Base-by-base conservation (phyloP, 2,329 filamentous ascomycete species). In the Didymella segeticola region DNA sequence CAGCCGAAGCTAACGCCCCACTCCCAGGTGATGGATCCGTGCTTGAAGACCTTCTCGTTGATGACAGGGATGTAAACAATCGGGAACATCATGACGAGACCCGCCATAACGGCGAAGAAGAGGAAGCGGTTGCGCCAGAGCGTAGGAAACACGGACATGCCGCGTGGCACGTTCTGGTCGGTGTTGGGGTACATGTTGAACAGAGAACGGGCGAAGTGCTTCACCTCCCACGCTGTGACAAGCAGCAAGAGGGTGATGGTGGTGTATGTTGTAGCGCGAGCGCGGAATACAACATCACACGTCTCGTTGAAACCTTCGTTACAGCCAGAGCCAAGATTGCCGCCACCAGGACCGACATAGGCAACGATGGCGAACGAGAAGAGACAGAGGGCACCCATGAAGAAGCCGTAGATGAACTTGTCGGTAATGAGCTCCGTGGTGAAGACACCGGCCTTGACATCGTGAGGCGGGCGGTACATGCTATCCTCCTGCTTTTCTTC, bases 191-290 rank as follows among this genome's bases (percentile, higher is more conserved):
- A 75, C 62, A 80, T 74, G 62, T 79, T 78, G 68, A 79, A 80
- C 4, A 79, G 64, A 7, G 70, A 72, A 37, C 75, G 73, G 12
- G 74, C 70, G 29, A 79, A 76, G 53, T 79, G 76, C 58, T 79
- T 79, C 52, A 79, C 77, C 62, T 80, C 77, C 77, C 77, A 79
- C 2, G 78, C 78, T n/a, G 77, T 79, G 59, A 79, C 69, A 19
- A 78, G 76, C 9, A 79, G 71, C 0, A 79, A 64, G 4, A 77
- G 72, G 0, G 78, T 79, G 11, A 80, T 75, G 17, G 76, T 77
- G 0, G 73, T 70, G 66, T 78, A 80, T 0, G 77, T 77, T 0
- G 78, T 79, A 1, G 75, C 77, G 17, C 78, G 72, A 5, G 77
- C 77, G 17, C 77, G 76, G 65, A 77, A 80, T 0, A 77, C 75